phyloP scores from a whole-genome alignment of 495 filamentous ascomycete species.

The Penicillium bovifimosum region DNA sequence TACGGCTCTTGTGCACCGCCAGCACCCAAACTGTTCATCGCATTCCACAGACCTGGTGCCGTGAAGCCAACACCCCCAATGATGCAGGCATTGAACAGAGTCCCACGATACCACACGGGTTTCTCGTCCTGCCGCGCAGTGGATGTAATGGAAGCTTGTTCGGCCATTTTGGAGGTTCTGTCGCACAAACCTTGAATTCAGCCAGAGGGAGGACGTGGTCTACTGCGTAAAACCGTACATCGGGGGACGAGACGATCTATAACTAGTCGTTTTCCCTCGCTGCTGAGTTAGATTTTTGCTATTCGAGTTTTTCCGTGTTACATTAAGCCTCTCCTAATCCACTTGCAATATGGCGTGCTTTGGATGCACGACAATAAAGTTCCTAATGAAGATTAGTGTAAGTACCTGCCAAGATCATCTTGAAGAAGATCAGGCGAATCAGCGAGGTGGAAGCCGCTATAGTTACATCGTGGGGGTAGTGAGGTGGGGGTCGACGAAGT shows the following conservation, averaged over 20 bases:
- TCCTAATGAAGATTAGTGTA: background rate
- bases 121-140: slow-evolving; percentile 5
- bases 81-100: slow-evolving; percentile 52
- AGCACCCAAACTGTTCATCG: slow-evolving; percentile 64
- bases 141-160: slow-evolving; percentile 1
- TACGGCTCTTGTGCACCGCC: slow-evolving; percentile 54
- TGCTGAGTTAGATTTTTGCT: background rate
- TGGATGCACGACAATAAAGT: background rate
- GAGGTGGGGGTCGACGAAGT: too few relatives aligned
- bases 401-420: background rate
- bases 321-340: background rate
- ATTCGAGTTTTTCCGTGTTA: too few relatives aligned
- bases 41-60: slow-evolving; percentile 41
- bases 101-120: slow-evolving; percentile 51
- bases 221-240: background rate
- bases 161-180: background rate
- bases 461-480: background rate
- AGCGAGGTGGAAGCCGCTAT: background rate
- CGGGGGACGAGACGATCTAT: background rate
- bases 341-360: slow-evolving; percentile 2
- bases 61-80: slow-evolving; percentile 36
- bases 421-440: background rate
- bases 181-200: background rate
- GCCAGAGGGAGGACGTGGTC: background rate
- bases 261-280: background rate